Conservation (phyloP, 2,329 filamentous ascomycete genomes). For the Coccinonectria pachysandricola region DNA sequence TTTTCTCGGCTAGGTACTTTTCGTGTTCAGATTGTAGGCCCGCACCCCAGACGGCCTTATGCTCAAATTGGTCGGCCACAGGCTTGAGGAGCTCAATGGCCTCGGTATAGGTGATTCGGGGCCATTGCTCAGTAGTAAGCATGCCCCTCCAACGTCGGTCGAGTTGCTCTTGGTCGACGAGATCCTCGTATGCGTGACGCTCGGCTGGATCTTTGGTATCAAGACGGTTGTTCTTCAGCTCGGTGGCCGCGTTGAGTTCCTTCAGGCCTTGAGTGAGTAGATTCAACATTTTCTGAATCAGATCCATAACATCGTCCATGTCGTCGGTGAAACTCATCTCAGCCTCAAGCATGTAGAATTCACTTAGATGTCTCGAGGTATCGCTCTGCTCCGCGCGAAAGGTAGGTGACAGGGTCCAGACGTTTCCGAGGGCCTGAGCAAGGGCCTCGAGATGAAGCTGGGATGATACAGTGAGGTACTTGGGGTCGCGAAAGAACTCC, state of each 20-base stretch:
- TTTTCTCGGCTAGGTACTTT: conserved; percentile 63
- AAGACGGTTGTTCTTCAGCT: conserved; percentile 30
- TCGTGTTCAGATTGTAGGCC: conserved; percentile 90
- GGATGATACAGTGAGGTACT: conserved; percentile 90
- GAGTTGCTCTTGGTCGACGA: conserved; percentile 38
- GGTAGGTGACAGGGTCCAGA: conserved; percentile 89
- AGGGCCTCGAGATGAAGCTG: conserved; percentile 92
- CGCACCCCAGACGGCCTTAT: conserved; percentile 57
- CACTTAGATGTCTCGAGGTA: conserved; percentile 84
- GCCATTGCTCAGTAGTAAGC: conserved; percentile 48
- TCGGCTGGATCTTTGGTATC: conserved; percentile 30
- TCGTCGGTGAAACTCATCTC: conserved; percentile 71
- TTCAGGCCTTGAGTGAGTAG: conserved; percentile 32
- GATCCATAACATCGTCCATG: conserved; percentile 61
- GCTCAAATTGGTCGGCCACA: conserved; percentile 53
- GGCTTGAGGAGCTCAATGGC: conserved; percentile 60
- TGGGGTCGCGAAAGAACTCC: conserved; percentile 72
- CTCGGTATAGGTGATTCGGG: conserved; percentile 70
- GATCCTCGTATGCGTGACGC: conserved; percentile 31
- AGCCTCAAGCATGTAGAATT: conserved; percentile 98
- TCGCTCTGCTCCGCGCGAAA: conserved; percentile 92
- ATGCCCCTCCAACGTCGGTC: conserved; percentile 64
- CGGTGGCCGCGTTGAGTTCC: conserved; percentile 31
- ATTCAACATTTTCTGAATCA: conserved; percentile 71
- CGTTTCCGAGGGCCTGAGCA: conserved; percentile 75